Percentiles rank a stretch among this genome's conserved stretches.
These are phyloP conservation scores for Aspergillus ochraceus DNA, from an alignment of 2,329 filamentous ascomycete genomes.

Conservation along the genomic window DNA sequence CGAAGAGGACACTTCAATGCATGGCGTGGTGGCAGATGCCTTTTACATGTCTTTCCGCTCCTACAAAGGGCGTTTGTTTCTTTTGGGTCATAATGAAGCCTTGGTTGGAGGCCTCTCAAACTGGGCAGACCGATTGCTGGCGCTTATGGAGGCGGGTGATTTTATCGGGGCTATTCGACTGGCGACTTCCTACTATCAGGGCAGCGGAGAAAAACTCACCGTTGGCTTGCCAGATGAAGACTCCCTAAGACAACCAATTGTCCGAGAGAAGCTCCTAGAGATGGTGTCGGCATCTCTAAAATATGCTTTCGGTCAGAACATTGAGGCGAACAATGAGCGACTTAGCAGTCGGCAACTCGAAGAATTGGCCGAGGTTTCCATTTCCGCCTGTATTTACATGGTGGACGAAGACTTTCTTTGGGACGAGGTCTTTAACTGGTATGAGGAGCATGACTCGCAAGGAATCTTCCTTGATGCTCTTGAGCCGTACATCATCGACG, in stretches of 20 bases:
- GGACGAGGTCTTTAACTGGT: slow-evolving; percentile 86
- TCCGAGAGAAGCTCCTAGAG: slow-evolving; percentile 84
- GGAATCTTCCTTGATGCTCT: slow-evolving; percentile 83
- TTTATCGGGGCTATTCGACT: slow-evolving; percentile 88
- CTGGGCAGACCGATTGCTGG: slow-evolving; percentile 91
- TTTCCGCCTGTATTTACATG: slow-evolving; percentile 77
- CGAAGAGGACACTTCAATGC: slow-evolving; percentile 83
- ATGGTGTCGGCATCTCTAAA: slow-evolving; percentile 91
- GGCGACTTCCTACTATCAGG: slow-evolving; percentile 88
- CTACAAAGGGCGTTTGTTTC: slow-evolving; percentile 90
- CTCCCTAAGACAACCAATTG: slow-evolving; percentile 71
- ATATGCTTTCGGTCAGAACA: slow-evolving; percentile 73
- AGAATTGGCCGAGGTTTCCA: slow-evolving; percentile 79
- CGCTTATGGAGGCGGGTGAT: slow-evolving; percentile 95
- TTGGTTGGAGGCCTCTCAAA: slow-evolving; percentile 91
- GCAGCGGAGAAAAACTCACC: slow-evolving; percentile 88
- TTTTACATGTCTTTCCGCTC: slow-evolving; percentile 97
- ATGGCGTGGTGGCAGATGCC: slow-evolving; percentile 93
- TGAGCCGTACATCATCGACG: slow-evolving; percentile 83
- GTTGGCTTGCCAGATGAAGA: slow-evolving; percentile 89
- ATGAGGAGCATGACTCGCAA: slow-evolving; percentile 72
- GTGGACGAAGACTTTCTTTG: slow-evolving; percentile 81
- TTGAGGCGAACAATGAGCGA: slow-evolving; percentile 49
- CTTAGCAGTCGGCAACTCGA: slow-evolving; percentile 64
- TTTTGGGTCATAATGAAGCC: slow-evolving; percentile 91